Base-by-base conservation (phyloP, 495 filamentous ascomycete species). In the Talaromyces ruber region DNA sequence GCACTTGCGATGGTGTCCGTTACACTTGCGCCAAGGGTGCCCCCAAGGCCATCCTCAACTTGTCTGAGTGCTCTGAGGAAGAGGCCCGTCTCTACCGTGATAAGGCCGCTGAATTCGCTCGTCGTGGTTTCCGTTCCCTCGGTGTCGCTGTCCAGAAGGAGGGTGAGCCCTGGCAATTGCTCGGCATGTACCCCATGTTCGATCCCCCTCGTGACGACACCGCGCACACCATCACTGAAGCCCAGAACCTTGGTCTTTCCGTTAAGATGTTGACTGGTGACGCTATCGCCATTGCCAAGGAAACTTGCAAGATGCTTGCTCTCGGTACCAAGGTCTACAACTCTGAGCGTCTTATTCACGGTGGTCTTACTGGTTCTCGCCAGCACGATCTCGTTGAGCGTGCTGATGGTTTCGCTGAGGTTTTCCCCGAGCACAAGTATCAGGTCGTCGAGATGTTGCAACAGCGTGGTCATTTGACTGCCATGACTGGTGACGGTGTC, bases 191-290 rank as follows among this genome's bases (percentile, higher is more conserved):
- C 75, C 85, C 86, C 71, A 88, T 90, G 86, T 90, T 90, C 73
- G 87, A 90, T 67, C 87, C 87, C 69, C 87, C 87, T 61, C 85
- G 87, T 81, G 86, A 90, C 68, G 86, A 90, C 70, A 90, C 87
- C 66, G 87, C 87, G 66, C 85, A 88, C 76, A 90, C 87, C 71
- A 90, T 90, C 68, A 81, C 86, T 68, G 87, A 90, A 76, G 86
- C 87, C 71, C 87, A 90, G 75, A 80, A 83, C 72, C 86, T 90
- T 60, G 86, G 87, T 84, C 84, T 90, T 45, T 83, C 81, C 65
- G 87, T 90, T 64, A 90, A 90, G 82, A 90, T 90, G 87, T 74
- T 90, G 68, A 90, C 87, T 77, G 87, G 87, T 86, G 87, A 90
- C 71, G 87, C 87, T 60, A 87, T 90, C 67, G 86, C 87, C 71